Percentiles rank a stretch among this genome's conserved stretches.
Conservation (phyloP, 148 eudicot genomes). For the Rhododendron molle region DNA sequence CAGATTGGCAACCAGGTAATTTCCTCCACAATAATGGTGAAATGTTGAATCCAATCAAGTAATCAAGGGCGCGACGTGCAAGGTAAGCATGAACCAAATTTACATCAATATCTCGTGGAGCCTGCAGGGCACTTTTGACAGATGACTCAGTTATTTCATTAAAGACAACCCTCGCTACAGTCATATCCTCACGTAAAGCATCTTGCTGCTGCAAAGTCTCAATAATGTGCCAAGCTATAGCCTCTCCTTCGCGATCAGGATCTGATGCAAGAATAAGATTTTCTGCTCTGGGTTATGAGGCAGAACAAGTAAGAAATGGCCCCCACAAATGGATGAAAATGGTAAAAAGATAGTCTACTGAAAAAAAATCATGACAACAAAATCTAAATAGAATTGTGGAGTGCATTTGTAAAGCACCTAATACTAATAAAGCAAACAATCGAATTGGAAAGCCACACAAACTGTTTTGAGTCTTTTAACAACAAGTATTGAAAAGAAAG, state of each 20-base stretch:
- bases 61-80: constrained; percentile 97
- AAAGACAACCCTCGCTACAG: constrained; percentile 83
- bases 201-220: constrained; percentile 91
- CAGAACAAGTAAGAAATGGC: constrained; percentile 24
- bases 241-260: constrained; percentile 99
- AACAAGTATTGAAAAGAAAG: background rate
- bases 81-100: constrained; percentile 96
- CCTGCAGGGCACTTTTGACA: constrained; percentile 66
- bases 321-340: background rate
- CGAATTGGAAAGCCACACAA: background rate
- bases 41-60: constrained; percentile 92
- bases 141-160: constrained; percentile 88
- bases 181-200: constrained; percentile 53
- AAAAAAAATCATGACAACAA: background rate
- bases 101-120: constrained; percentile 75
- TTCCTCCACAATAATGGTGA: constrained; percentile 94
- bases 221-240: constrained; percentile 96
- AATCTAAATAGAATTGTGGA: background rate
- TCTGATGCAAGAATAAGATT: constrained; percentile 97
- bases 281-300: constrained; percentile 67
- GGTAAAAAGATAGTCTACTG: background rate
- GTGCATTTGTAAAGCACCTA: background rate
- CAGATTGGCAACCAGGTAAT: constrained; percentile 94
- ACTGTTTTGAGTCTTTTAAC: background rate
- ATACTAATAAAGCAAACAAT: background rate